Base-by-base conservation (phyloP, 1,284 basidiomycete genomes). In the Kalmanozyma brasiliensis region DNA sequence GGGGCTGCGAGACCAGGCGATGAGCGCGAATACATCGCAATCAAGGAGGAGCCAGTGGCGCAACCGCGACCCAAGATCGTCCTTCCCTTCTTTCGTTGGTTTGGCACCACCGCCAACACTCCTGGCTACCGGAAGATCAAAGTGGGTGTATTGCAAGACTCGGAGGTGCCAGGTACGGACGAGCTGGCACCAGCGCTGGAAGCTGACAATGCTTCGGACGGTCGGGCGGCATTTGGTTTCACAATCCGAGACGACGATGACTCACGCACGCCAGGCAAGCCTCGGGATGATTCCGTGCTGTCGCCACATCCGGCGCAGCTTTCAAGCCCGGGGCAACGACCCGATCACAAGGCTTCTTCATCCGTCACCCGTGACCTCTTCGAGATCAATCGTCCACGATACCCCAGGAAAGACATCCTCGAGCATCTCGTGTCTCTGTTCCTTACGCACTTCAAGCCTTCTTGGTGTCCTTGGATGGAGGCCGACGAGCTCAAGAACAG, bases 21-120 rank as follows among this genome's bases (percentile, higher is more conserved):
- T 13, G 62, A 58, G 40, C 37, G 20, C 17, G 62, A 71, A 7
- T 45, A 53, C 14, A 17, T 22, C 13, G 30, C 49, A 4, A 41
- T 49, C 20, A 36, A 57, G 14, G 53, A 57, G 23, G 43, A 49
- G 3, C 46, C 23, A 5, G 41, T 53, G 2, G 36, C 51, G 3
- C 61, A 60, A 17, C 33, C 68, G 7, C 59, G 61, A 2, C 68
- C 68, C 38, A 74, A 71, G 60, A 77, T 75, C 46, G 49, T 70
- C 9, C 66, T 75, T 1, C 75, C 75, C n/a, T 77, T 77, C 69
- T 77, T 77, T 65, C 66, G 75, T 8, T 77, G 75, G 75, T 77
- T 77, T 29, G 75, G 75, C 30, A 66, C 71, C 2, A 77, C 75
- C 13, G 75, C 75, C n/a, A 77, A 77, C 43, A 77, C 75, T 20